Percentiles rank a stretch among this genome's conserved stretches.
Evolutionary conservation across 2,329 filamentous ascomycete genomes (phyloP).

Genomic region (Cytospora piceae): DNA sequence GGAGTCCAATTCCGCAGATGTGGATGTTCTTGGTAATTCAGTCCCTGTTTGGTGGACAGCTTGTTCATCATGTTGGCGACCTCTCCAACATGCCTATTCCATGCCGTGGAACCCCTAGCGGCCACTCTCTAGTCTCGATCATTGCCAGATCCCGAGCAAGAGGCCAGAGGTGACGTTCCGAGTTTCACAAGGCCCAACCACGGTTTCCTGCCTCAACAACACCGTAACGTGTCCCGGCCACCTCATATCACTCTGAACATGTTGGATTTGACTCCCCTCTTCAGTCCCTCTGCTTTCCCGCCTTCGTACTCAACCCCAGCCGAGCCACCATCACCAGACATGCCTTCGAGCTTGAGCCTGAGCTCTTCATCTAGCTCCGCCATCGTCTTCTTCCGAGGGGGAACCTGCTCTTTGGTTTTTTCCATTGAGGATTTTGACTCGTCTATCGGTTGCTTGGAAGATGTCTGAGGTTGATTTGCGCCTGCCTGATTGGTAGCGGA

Average conservation of each 20-base stretch:
- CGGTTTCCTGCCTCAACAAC: background rate
- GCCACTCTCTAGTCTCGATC: too few species aligned
- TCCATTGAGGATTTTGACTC: background rate
- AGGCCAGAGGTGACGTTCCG: too few species aligned
- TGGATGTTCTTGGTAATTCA: too few species aligned
- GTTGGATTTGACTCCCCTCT: conserved; percentile 73
- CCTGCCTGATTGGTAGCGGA: background rate
- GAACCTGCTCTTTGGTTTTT: background rate
- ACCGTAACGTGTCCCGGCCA: too few species aligned
- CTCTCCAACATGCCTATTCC: too few species aligned
- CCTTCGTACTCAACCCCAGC: conserved; percentile 76
- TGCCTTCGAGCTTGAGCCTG: conserved; percentile 64
- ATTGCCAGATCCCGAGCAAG: too few species aligned
- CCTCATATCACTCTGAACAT: conserved; percentile 73
- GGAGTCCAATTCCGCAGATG: too few species aligned
- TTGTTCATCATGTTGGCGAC: too few species aligned
- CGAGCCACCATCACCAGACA: conserved; percentile 71
- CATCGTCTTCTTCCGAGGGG: conserved; percentile 54
- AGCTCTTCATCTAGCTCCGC: conserved; percentile 70
- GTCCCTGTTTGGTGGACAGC: too few species aligned
- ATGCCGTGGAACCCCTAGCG: too few species aligned
- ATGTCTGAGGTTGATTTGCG: background rate
- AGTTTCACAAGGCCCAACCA: background rate
- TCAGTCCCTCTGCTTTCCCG: conserved; percentile 72
- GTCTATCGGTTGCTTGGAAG: background rate